Evolutionary conservation across 2,329 filamentous ascomycete species (phyloP), one percentile per base, ranked within the genome.

Genomic region (Thielaviopsis ethacetica): DNA sequence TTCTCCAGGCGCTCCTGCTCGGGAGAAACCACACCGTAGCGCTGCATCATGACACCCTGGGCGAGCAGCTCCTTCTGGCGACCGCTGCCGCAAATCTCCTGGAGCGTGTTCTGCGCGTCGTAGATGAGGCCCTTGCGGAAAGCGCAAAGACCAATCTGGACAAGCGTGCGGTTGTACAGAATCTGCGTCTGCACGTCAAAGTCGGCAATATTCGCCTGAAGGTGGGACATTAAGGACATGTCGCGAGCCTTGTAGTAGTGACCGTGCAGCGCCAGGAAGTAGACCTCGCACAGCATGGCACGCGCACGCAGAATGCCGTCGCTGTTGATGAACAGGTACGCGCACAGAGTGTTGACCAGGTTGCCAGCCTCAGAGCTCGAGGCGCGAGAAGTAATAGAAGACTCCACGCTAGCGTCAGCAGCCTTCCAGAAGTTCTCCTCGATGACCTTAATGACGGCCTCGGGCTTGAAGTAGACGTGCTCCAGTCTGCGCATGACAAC

Each of bases 201-300:
- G 74, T 88, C 94, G 75, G 82, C 81, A 71, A 98, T 98, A 59
- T 88, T 95, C 77, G 98, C 93, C 70, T 96, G 91, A 69, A 98
- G 77, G 76, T 98, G 93, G 19, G 93, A 98, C 90, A 98, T 98
- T 72, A 98, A 83, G 85, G 97, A 95, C 86, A 98, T 91, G 72
- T 98, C 94, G 65, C 93, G 88, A 67, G 93, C 87, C 74, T 87
- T 89, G 81, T 95, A 97, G 80, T 97, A 98, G 67, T 95, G 85
- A 73, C 96, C 91, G 73, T 98, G 93, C 57, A 98, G 81, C 56
- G 93, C 93, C 66, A 96, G 80, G 83, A 95, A 95, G 78, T 98
- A 98, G 63, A 98, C 93, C 74, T 97, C 90, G 78, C 89, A 96
- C 63, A 98, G 80, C 91, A 98, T 97, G 53, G 93, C 91, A 62